A percentile compares a stretch with the other conserved stretches of the same genome.
These are phyloP conservation scores for Stagonosporopsis vannaccii DNA, from an alignment of 2,329 filamentous ascomycete genomes.

Conservation along the genomic window DNA sequence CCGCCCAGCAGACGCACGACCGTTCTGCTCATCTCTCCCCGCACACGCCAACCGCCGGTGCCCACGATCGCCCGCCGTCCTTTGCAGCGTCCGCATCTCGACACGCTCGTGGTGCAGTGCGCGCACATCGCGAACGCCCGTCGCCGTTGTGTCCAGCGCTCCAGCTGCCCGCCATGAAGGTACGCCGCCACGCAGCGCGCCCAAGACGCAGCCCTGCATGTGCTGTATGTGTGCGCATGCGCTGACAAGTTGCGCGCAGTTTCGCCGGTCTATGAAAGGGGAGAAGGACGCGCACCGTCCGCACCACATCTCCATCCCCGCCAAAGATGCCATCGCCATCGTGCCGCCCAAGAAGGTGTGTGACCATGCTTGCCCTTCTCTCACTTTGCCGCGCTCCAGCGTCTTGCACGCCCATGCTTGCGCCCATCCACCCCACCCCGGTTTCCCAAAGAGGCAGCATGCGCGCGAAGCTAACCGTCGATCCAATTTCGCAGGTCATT, in stretches of 20 bases:
- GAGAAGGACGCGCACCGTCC: slow-evolving; percentile 76
- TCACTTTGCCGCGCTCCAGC: slow-evolving; percentile 6
- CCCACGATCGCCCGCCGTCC: slow-evolving; percentile 20
- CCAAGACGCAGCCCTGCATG: slow-evolving; percentile 26
- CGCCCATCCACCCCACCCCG: slow-evolving; percentile 12
- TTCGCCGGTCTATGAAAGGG: slow-evolving; percentile 89
- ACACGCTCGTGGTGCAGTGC: slow-evolving; percentile 25
- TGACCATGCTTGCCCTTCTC: slow-evolving; percentile 12
- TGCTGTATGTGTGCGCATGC: slow-evolving; percentile 19
- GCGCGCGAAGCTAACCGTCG: slow-evolving; percentile 35
- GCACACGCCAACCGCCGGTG: slow-evolving; percentile 30
- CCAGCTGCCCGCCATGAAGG: slow-evolving; percentile 27
- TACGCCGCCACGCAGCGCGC: slow-evolving; percentile 19
- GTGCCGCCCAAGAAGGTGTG: slow-evolving; percentile 89
- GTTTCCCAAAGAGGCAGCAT: slow-evolving; percentile 25
- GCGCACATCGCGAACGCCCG: slow-evolving; percentile 11
- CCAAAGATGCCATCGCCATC: slow-evolving; percentile 87
- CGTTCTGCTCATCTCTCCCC: slow-evolving; percentile 27
- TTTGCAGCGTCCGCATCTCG: slow-evolving; percentile 11
- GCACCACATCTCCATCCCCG: slow-evolving; percentile 77
- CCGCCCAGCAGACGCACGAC: slow-evolving; percentile 21
- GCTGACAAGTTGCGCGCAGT: slow-evolving; percentile 48
- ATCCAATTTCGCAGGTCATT: slow-evolving; percentile 74
- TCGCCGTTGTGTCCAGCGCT: slow-evolving; percentile 10
- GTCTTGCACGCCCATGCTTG: background rate